Conservation (phyloP, 768 basidiomycete genomes). For the Phylloporus sp. region DNA sequence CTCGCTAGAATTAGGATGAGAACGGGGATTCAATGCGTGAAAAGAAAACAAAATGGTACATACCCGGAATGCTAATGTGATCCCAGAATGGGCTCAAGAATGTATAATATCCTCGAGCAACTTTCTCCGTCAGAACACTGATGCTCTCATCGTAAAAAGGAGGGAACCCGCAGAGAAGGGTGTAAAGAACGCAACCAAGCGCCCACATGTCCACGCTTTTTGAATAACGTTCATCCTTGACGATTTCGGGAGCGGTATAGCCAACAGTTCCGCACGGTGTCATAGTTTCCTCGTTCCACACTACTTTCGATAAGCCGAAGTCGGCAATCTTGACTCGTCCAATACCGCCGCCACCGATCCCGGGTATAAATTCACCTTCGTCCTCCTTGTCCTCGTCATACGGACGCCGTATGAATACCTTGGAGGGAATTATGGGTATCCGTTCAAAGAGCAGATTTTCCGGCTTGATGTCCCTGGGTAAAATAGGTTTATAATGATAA, state of each 20-base stretch:
- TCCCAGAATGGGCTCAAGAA: conserved; percentile 99
- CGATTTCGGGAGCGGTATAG: conserved; percentile 98
- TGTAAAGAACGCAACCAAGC: conserved; percentile 97
- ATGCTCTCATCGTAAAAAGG: conserved; percentile 99
- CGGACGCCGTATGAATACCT: conserved; percentile 66
- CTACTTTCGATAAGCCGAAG: conserved; percentile 94
- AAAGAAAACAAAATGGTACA: conserved; percentile 17
- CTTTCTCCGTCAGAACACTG: conserved; percentile 96
- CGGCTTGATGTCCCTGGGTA: conserved; percentile 85
- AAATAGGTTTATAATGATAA: not conserved
- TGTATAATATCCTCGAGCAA: conserved; percentile 94
- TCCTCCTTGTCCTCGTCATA: conserved; percentile 99
- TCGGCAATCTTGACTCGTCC: conserved; percentile 98
- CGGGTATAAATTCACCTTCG: conserved; percentile 92
- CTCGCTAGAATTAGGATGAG: conserved; percentile 56
- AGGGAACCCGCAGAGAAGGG: conserved; percentile 93
- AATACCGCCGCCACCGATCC: conserved; percentile 94
- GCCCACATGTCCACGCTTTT: conserved; percentile 99
- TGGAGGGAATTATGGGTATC: conserved; percentile 88
- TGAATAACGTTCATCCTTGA: conserved; percentile 95
- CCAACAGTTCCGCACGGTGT: conserved; percentile 99
- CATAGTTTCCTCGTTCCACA: conserved; percentile 99
- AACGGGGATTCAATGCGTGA: not conserved
- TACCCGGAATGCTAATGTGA: conserved; percentile 80
- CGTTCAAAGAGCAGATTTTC: conserved; percentile 94